These are phyloP conservation scores for Diaporthe citriasiana DNA, from an alignment of 2,329 filamentous ascomycete genomes.

Conservation along the genomic window DNA sequence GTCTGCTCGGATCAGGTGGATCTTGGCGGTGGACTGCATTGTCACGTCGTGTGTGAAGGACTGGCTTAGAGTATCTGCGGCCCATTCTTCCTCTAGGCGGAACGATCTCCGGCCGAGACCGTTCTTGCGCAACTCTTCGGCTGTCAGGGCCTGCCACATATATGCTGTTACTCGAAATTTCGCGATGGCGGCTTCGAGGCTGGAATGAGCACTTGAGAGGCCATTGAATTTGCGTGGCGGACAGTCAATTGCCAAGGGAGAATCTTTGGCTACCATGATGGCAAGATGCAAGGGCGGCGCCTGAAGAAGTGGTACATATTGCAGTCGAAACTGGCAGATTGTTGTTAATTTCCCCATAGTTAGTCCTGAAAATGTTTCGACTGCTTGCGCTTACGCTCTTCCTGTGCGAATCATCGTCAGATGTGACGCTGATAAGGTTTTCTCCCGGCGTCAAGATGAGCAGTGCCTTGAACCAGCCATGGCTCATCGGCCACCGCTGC, in stretches of 20 bases:
- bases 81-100: constrained; percentile 81
- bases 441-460: constrained; percentile 43
- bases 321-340: constrained; percentile 35
- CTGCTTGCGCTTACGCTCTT: neutral
- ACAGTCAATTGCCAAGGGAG: constrained; percentile 77
- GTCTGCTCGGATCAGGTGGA: constrained; percentile 76
- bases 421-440: constrained; percentile 36
- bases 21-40: constrained; percentile 64
- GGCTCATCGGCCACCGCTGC: constrained; percentile 44
- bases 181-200: constrained; percentile 73
- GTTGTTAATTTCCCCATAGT: neutral
- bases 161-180: constrained; percentile 83
- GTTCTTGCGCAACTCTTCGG: constrained; percentile 80
- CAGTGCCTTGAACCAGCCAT: constrained; percentile 45
- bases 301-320: constrained; percentile 69
- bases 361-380: neutral
- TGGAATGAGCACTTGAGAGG: constrained; percentile 64
- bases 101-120: constrained; percentile 79
- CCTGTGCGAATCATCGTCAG: neutral
- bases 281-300: constrained; percentile 78
- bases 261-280: constrained; percentile 78
- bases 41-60: constrained; percentile 41
- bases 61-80: constrained; percentile 73
- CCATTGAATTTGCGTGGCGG: constrained; percentile 71
- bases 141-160: constrained; percentile 82